Evolutionary conservation across 2,329 filamentous ascomycete genomes (phyloP).

Genomic region (Dichotomopilus funicola): DNA sequence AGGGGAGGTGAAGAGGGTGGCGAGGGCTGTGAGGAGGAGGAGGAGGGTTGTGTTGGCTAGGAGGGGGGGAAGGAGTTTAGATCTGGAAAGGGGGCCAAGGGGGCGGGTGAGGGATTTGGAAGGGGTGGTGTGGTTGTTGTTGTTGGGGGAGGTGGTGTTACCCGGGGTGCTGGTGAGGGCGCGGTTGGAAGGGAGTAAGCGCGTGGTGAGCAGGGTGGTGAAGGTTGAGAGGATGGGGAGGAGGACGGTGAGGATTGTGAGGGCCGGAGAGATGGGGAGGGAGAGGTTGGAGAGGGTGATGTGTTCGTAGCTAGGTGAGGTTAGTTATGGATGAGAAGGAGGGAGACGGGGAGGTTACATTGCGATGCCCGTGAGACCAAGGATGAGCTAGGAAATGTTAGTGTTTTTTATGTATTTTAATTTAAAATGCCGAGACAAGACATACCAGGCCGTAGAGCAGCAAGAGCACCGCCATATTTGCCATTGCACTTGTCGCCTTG

Average conservation of each 20-base stretch:
- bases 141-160: slow-evolving; percentile 4
- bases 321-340: background rate
- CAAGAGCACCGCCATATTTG: background rate
- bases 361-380: slow-evolving; percentile 22
- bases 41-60: slow-evolving; percentile 19
- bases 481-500: too few relatives aligned
- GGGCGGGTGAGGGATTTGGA: slow-evolving; percentile 36
- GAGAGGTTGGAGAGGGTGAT: slow-evolving; percentile 34
- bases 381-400: slow-evolving; percentile 1
- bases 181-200: slow-evolving; percentile 23
- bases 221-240: slow-evolving; percentile 36
- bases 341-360: slow-evolving; percentile 29
- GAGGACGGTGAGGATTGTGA: slow-evolving; percentile 34
- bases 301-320: slow-evolving; percentile 32
- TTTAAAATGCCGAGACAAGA: too few relatives aligned
- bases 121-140: slow-evolving; percentile 7
- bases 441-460: slow-evolving; percentile 1
- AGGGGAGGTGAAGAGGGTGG: slow-evolving; percentile 36
- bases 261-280: slow-evolving; percentile 32
- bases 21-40: slow-evolving; percentile 33
- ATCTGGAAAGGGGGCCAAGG: too few relatives aligned
- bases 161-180: slow-evolving; percentile 1
- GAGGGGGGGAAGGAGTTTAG: background rate
- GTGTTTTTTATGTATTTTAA: too few relatives aligned
- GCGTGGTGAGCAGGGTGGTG: slow-evolving; percentile 33